A percentile compares a stretch with the other conserved stretches of the same genome.
Conservation (phyloP, 2,329 filamentous ascomycete genomes). For the Colletotrichum truncatum region DNA sequence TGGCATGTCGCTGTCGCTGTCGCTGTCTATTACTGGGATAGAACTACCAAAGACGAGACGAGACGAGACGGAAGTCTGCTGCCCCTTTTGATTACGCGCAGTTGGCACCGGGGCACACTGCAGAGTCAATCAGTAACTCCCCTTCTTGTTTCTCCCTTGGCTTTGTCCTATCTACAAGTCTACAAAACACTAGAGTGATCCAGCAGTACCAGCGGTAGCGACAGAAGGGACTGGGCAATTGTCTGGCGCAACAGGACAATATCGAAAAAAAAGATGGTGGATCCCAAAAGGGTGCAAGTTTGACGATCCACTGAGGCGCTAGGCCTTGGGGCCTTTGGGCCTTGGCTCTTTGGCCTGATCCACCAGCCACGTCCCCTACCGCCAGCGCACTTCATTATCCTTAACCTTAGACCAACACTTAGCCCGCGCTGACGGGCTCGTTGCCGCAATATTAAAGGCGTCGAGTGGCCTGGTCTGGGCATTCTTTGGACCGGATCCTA, state of each 20-base stretch:
- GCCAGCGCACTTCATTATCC: not conserved
- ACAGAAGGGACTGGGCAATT: not conserved
- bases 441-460: not conserved
- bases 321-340: not conserved
- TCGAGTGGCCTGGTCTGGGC: slow-evolving; percentile 4
- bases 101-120: not conserved
- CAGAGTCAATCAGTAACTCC: no score
- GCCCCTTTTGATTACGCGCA: not conserved
- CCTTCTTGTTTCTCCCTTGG: no score
- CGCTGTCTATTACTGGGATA: not conserved
- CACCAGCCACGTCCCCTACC: slow-evolving; percentile 1
- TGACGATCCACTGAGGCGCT: slow-evolving; percentile 16
- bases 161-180: no score
- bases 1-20: not conserved
- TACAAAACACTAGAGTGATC: no score
- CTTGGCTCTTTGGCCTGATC: slow-evolving; percentile 20
- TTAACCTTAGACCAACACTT: not conserved
- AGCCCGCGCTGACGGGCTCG: not conserved
- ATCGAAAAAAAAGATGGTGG: slow-evolving; percentile 11
- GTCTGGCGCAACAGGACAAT: not conserved
- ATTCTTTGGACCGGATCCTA: no score
- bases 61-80: slow-evolving; percentile 8
- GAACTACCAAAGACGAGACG: slow-evolving; percentile 3
- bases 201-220: no score
- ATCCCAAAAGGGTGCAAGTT: slow-evolving; percentile 21